phyloP scores from a whole-genome alignment of 306 rosid species.

The Argentina anserina region DNA sequence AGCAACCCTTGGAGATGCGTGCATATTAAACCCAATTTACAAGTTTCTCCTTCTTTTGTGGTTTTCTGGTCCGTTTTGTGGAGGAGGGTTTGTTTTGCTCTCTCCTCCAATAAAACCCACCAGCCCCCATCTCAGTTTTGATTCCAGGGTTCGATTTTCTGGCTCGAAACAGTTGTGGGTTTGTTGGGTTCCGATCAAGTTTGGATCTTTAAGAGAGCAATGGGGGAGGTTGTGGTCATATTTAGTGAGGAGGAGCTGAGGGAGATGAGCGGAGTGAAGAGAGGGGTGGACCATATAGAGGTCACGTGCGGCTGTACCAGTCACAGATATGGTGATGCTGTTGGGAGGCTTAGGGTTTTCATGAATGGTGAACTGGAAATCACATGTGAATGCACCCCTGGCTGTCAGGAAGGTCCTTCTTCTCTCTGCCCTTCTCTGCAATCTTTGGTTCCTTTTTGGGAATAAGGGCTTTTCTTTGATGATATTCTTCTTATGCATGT shows the following conservation, averaged over 20 bases:
- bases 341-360: conserved; percentile 99
- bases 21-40: conserved; percentile 26
- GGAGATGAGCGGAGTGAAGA: conserved; percentile 77
- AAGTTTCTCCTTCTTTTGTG: background rate
- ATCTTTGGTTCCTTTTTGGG: conserved; percentile 21
- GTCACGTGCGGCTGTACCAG: conserved; percentile 97
- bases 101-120: conserved; percentile 23
- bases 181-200: conserved; percentile 36
- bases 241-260: conserved; percentile 88
- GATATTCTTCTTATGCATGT: conserved; percentile 33
- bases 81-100: background rate
- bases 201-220: conserved; percentile 27
- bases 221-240: conserved; percentile 57
- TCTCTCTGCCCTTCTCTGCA: conserved; percentile 10
- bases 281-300: conserved; percentile 65
- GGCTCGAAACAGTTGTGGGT: conserved; percentile 17
- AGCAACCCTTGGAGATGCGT: conserved; percentile 46
- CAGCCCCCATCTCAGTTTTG: conserved; percentile 18
- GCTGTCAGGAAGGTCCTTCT: conserved; percentile 87
- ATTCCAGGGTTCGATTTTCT: conserved; percentile 33
- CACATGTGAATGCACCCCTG: conserved; percentile 98
- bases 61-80: conserved; percentile 22
- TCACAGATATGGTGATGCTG: conserved; percentile 94
- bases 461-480: conserved; percentile 13
- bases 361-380: conserved; percentile 76